phyloP scores from a whole-genome alignment of 2,329 filamentous ascomycete genomes.

The Beauveria medogensis region DNA sequence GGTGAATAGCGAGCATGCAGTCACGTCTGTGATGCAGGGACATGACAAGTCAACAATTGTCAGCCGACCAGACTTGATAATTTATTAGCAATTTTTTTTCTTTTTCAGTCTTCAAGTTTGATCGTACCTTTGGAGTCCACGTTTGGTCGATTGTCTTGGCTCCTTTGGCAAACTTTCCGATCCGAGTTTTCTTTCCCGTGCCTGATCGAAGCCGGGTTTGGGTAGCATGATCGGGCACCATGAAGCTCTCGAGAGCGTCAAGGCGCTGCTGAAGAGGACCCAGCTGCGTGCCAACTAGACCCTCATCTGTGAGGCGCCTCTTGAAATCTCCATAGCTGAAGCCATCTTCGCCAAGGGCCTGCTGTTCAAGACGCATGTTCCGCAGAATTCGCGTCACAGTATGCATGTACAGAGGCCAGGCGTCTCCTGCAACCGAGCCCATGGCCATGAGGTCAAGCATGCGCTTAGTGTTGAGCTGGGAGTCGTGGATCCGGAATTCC shows the following conservation, averaged over 20 bases:
- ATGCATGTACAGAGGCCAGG: slow-evolving; percentile 50
- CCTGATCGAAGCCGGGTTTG: not conserved
- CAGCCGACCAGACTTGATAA: slow-evolving; percentile 36
- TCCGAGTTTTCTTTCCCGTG: not conserved
- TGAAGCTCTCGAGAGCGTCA: slow-evolving; percentile 56
- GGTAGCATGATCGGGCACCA: slow-evolving; percentile 24
- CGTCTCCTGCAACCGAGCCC: slow-evolving; percentile 22
- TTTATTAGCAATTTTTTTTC: not conserved
- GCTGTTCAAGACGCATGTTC: slow-evolving; percentile 42
- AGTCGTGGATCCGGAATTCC: slow-evolving; percentile 41
- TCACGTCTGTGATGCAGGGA: slow-evolving; percentile 55
- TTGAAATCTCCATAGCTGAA: slow-evolving; percentile 48
- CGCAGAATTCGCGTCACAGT: slow-evolving; percentile 48
- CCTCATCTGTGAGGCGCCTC: slow-evolving; percentile 5
- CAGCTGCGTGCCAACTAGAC: slow-evolving; percentile 34
- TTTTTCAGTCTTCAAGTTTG: no score
- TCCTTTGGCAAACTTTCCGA: not conserved
- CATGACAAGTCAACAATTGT: slow-evolving; percentile 65
- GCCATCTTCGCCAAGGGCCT: slow-evolving; percentile 16
- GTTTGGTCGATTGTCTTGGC: not conserved
- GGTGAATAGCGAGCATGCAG: slow-evolving; percentile 62
- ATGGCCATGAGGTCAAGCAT: slow-evolving; percentile 56
- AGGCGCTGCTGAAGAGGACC: slow-evolving; percentile 52
- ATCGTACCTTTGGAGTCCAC: slow-evolving; percentile 7
- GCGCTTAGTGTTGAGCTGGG: slow-evolving; percentile 46